Evolutionary conservation across 2,329 filamentous ascomycete species (phyloP), one percentile per base, ranked within the genome.

Genomic region (Trichoderma sp.): DNA sequence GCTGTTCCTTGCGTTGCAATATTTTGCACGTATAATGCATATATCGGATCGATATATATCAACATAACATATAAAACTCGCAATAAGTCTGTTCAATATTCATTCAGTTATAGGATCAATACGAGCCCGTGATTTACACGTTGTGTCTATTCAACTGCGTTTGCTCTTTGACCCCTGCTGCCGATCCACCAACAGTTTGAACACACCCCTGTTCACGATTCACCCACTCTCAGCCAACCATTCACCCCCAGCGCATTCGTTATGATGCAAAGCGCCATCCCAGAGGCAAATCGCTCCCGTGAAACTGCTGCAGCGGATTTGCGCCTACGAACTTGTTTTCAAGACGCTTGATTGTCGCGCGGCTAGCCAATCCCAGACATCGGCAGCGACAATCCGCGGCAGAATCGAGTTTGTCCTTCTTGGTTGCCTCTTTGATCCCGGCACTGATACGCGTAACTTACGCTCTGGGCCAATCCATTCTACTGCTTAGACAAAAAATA

Each of bases 221-320:
- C 50, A 26, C n/a, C 32, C 23, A 6, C 9, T 53, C 26, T 28
- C 61, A 70, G 20, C 68, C 68, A 70, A 70, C 61, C 61, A 65
- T 57, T 65, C 39, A 17, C 7, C 13, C 6, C 26, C 30, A 28
- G 61, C 68, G 13, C 59, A 15, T 4, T 11, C 30, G 4, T 47
- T 6, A 57, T 70, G 59, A 70, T 57, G 59, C 68, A 70, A 70
- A 70, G 68, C 68, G 68, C 59, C n/a, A 20, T 20, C 20, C 39
- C 43, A 55, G 43, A 57, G 43, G 59, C 61, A 23, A 55, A 70
- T 61, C 36, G 23, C 3, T 17, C 23, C 50, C 68, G 28, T 30
- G 30, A 66, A 65, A n/a, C 30, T 7, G 23, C 47, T 36, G 36
- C n/a, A 28, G 15, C 30, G 17, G 68, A 70, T 65, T 23, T 65